Evolutionary conservation across 495 filamentous ascomycete genomes (phyloP), one percentile per base, ranked within the genome.

Genomic region (Aspergillus incahuasiensis): DNA sequence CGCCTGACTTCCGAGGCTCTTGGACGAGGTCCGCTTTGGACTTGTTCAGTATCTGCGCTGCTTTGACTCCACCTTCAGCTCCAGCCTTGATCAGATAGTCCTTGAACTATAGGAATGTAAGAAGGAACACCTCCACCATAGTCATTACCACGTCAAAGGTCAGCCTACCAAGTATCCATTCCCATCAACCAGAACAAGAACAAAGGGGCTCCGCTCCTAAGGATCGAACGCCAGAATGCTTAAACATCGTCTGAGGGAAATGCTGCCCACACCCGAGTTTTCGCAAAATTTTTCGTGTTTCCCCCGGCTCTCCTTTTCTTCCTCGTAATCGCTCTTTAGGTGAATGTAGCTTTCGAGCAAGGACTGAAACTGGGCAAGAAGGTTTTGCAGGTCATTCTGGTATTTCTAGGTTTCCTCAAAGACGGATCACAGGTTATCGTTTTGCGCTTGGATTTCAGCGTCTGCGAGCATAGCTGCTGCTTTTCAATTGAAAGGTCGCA

Each of bases 131-230:
- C 9, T 11, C 5, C 12, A 2, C n/a, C n/a, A n/a, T n/a, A n/a
- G n/a, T n/a, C n/a, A n/a, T n/a, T n/a, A n/a, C n/a, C n/a, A n/a
- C n/a, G n/a, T n/a, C n/a, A 30, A 35, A 35, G 13, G 12, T 43
- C n/a, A n/a, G n/a, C 68, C 50, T 28, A 72, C 69, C 28, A 82
- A 66, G 61, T 84, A 86, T 5, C 79, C 80, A 64, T 86, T 81
- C 28, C 82, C 82, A 56, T 87, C 83, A 20, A 86, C 67, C 6
- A 86, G 68, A 8, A 85, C 79, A 16, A 84, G 70, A 0, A 80
- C 78, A 54, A 84, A 86, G 3, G 83, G 77, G 58, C 81, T 84
- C n/a, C 74, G 76, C 73, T 73, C 73, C 58, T 78, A n/a, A n/a
- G n/a, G n/a, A n/a, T n/a, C n/a, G n/a, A n/a, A n/a, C n/a, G n/a